Evolutionary conservation across 148 eudicot genomes (phyloP).

Genomic region (Arbutus unedo): DNA sequence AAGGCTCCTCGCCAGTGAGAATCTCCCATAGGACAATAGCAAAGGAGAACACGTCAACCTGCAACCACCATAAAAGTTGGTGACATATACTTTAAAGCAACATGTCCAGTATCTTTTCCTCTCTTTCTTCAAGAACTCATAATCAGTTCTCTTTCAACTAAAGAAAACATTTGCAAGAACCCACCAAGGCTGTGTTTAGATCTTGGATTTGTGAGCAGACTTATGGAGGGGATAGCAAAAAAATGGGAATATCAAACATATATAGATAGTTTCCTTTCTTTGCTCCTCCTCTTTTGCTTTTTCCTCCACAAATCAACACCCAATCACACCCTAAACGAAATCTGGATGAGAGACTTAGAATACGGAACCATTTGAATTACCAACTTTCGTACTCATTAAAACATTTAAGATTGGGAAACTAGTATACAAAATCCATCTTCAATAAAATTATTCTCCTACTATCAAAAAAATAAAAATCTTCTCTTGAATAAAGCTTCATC

Average conservation of each 20-base stretch:
- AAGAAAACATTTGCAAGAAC: not conserved
- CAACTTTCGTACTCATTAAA: not conserved
- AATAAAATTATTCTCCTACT: not conserved
- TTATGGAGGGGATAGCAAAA: not conserved
- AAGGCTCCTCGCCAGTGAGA: conserved; percentile 50
- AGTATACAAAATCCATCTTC: not conserved
- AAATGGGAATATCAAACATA: not conserved
- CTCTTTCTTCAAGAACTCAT: not conserved
- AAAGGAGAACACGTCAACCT: conserved; percentile 57
- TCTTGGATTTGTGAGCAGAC: not conserved
- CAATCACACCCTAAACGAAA: not conserved
- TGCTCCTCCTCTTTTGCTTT: not conserved
- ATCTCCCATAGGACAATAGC: conserved; percentile 54
- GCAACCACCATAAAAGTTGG: conserved; percentile 4
- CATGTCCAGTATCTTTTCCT: conserved; percentile 4
- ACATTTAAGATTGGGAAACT: not conserved
- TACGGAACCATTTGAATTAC: not conserved
- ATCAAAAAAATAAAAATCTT: not conserved
- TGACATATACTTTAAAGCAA: not conserved
- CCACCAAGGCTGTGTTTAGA: not conserved
- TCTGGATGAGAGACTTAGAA: not conserved
- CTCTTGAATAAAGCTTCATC: not conserved
- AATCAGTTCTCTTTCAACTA: not conserved
- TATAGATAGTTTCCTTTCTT: not conserved
- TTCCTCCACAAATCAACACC: not conserved